Base-by-base conservation (phyloP, 371 early-diverging fungal genomes). In the Rhizopus sp. region DNA sequence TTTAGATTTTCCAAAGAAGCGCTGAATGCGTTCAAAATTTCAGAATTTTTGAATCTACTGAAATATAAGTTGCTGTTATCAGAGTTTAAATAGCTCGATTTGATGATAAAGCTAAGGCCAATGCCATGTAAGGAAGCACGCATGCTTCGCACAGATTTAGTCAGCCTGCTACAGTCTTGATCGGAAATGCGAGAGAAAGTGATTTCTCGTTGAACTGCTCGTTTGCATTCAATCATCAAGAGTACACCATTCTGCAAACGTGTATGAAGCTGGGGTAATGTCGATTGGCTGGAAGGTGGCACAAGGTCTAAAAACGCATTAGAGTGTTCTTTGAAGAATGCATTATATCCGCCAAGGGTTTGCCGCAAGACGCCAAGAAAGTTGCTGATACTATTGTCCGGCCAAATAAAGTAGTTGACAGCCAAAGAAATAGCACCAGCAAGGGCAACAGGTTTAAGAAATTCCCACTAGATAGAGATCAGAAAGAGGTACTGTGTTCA, bases 341-440 rank as follows among this genome's bases (percentile, higher is more conserved):
- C 5, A 49, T 73, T 72, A 30, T 61, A 70, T 1, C 59, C 64
- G 1, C 30, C 50, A 5, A 77, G 35, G 1, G 68, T 68, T n/a
- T 58, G 62, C 29, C 50, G 15, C 1, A 72, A 59, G 6, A 72
- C 53, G 2, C 31, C 44, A 49, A 74, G 48, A 40, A 68, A 77
- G 17, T 72, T 73, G 12, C 59, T 65, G 10, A 74, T 57, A 34
- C 74, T 77, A 29, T 77, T 72, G 13, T 73, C 78, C 10, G 78
- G 78, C 78, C 78, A 77, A 17, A 77, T 50, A 7, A 74, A 29
- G 29, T 63, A 62, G 44, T 74, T 61, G 8, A 77, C 64, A 9
- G 65, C 72, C 7, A 77, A 35, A 10, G 67, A 60, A 39, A 74
- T 53, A 5, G 56, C 73, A 17, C 69, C 78, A 35, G 72, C 70